phyloP scores from a whole-genome alignment of 2,329 filamentous ascomycete genomes.

The Aspergillus hiratsukae region DNA sequence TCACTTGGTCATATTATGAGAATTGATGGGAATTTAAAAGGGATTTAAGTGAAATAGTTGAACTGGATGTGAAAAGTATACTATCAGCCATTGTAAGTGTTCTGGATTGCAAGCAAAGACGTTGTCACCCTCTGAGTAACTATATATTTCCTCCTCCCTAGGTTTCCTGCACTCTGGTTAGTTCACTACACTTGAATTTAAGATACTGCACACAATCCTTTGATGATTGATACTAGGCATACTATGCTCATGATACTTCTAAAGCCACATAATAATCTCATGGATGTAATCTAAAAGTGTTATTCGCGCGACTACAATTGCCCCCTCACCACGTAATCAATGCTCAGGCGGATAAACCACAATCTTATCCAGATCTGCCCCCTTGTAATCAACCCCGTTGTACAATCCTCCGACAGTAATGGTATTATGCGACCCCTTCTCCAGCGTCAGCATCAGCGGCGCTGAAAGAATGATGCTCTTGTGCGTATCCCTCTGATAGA shows the following conservation, averaged over 20 bases:
- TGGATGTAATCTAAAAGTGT: too few relatives aligned
- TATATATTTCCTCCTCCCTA: neutral
- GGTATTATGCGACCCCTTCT: constrained; percentile 49
- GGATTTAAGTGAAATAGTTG: neutral
- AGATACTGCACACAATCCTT: too few relatives aligned
- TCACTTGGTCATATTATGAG: neutral
- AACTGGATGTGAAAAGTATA: neutral
- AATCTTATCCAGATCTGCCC: constrained; percentile 56
- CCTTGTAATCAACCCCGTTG: constrained; percentile 55
- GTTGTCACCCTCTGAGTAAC: too few relatives aligned
- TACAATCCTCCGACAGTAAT: constrained; percentile 56
- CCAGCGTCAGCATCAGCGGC: constrained; percentile 51
- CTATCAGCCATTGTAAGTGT: neutral
- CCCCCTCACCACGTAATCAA: neutral
- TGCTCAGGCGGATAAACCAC: constrained; percentile 56
- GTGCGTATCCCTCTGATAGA: constrained; percentile 53
- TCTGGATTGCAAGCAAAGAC: too few relatives aligned
- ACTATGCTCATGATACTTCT: too few relatives aligned
- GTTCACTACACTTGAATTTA: neutral
- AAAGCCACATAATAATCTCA: too few relatives aligned
- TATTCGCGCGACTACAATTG: neutral
- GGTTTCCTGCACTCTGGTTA: too few relatives aligned
- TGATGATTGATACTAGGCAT: too few relatives aligned
- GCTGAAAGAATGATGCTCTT: constrained; percentile 59
- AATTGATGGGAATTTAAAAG: neutral